These are phyloP conservation scores for Hansenula sp. DNA, from an alignment of 1,139 yeast species.

Conservation along the genomic window DNA sequence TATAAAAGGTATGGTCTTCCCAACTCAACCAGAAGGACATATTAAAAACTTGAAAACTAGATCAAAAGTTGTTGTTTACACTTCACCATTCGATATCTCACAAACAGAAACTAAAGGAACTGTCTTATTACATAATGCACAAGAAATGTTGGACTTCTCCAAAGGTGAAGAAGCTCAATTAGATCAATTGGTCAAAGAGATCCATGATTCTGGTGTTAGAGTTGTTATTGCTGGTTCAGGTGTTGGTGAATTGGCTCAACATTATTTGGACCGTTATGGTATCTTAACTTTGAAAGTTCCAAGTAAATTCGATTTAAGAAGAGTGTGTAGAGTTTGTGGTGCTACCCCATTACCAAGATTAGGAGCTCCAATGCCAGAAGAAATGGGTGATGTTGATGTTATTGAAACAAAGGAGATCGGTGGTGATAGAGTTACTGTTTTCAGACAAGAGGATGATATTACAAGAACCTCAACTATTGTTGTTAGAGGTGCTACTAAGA, in stretches of 20 bases:
- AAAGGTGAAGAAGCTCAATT: constrained; percentile 95
- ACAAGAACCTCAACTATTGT: constrained; percentile 90
- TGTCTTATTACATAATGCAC: constrained; percentile 88
- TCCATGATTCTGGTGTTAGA: constrained; percentile 77
- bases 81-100: constrained; percentile 91
- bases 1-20: constrained; percentile 96
- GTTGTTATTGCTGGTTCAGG: constrained; percentile 93
- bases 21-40: constrained; percentile 92
- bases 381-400: constrained; percentile 81
- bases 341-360: constrained; percentile 94
- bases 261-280: constrained; percentile 83
- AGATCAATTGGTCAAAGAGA: constrained; percentile 81
- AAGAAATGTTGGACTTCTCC: constrained; percentile 94
- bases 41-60: constrained; percentile 57
- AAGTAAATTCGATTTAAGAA: constrained; percentile 88
- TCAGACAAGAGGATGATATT: constrained; percentile 66
- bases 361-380: constrained; percentile 96
- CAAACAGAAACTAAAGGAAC: constrained; percentile 98
- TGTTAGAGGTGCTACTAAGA: constrained; percentile 96
- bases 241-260: constrained; percentile 89
- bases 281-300: constrained; percentile 86
- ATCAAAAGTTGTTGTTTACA: constrained; percentile 87
- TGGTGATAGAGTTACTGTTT: constrained; percentile 94
- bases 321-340: constrained; percentile 94
- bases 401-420: constrained; percentile 95